A percentile compares a stretch with the other conserved stretches of the same genome.
These are phyloP conservation scores for Hypoxylon perforatum DNA, from an alignment of 495 filamentous ascomycete species.

Conservation along the genomic window DNA sequence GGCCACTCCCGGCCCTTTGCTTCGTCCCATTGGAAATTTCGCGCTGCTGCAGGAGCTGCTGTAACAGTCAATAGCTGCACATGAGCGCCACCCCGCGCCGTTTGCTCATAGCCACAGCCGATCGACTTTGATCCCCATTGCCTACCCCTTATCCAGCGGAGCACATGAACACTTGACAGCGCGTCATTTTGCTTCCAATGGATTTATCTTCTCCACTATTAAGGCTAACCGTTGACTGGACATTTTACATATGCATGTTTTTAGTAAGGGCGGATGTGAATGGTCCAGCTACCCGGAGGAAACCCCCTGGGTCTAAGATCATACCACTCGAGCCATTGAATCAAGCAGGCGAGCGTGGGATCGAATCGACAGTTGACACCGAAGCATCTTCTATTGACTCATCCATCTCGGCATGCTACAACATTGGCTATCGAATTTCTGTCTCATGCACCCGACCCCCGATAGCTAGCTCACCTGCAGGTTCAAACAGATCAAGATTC, in stretches of 20 bases:
- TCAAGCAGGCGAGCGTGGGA: neutral
- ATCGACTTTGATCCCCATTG: neutral
- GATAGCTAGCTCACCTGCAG: conserved; percentile 19
- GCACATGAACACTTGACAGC: conserved; percentile 19
- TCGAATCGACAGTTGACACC: conserved; percentile 40
- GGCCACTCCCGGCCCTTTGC: neutral
- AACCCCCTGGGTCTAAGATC: conserved; percentile 26
- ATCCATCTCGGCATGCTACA: conserved; percentile 27
- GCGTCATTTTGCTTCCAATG: conserved; percentile 19
- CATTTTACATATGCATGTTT: too few species aligned
- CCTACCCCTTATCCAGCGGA: neutral
- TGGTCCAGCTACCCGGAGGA: conserved; percentile 18
- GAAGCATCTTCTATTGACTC: conserved; percentile 37
- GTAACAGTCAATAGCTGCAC: too few species aligned
- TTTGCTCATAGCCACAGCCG: neutral
- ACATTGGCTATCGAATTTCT: conserved; percentile 2
- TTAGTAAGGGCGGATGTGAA: conserved; percentile 12
- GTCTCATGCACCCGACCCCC: conserved; percentile 19
- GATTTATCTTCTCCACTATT: conserved; percentile 28
- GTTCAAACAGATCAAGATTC: conserved; percentile 21
- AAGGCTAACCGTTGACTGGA: conserved; percentile 18
- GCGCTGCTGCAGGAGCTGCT: neutral
- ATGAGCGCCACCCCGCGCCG: too few species aligned
- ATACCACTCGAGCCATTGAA: conserved; percentile 12
- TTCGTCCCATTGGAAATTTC: neutral